phyloP scores from a whole-genome alignment of 1,284 basidiomycete genomes.

The Leccinum subrobustum region DNA sequence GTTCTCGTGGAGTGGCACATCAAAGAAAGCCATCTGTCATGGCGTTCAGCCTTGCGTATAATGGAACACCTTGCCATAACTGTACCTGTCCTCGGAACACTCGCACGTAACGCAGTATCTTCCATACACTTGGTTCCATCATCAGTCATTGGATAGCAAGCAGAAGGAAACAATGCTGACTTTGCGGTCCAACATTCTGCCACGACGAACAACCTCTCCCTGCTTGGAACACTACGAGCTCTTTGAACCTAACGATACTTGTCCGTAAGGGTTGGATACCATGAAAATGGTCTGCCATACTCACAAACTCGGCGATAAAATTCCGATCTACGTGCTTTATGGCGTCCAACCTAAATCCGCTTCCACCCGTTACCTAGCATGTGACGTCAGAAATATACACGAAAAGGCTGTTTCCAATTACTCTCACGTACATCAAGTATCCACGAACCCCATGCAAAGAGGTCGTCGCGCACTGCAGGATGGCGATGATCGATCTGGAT shows the following conservation, averaged over 20 bases:
- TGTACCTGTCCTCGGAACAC: conserved; percentile 61
- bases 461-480: conserved; percentile 71
- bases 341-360: conserved; percentile 86
- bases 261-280: neutral
- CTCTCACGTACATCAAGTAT: conserved; percentile 53
- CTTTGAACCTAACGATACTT: conserved; percentile 45
- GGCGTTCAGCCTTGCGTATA: neutral
- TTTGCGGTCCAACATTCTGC: conserved; percentile 73
- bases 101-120: conserved; percentile 55
- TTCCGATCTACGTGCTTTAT: conserved; percentile 79
- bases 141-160: conserved; percentile 2
- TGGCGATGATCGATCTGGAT: conserved; percentile 82
- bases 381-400: neutral
- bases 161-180: conserved; percentile 39
- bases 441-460: conserved; percentile 70
- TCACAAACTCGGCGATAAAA: conserved; percentile 67
- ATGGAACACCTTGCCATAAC: conserved; percentile 4
- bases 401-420: neutral
- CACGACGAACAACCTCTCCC: conserved; percentile 62
- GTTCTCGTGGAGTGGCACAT: conserved; percentile 75
- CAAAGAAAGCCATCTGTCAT: conserved; percentile 50
- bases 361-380: conserved; percentile 69
- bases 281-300: conserved; percentile 20
- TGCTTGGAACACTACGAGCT: conserved; percentile 43
- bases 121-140: conserved; percentile 42